Evolutionary conservation across 345 rosid genomes (phyloP).

Genomic region (Camelina sativa): DNA sequence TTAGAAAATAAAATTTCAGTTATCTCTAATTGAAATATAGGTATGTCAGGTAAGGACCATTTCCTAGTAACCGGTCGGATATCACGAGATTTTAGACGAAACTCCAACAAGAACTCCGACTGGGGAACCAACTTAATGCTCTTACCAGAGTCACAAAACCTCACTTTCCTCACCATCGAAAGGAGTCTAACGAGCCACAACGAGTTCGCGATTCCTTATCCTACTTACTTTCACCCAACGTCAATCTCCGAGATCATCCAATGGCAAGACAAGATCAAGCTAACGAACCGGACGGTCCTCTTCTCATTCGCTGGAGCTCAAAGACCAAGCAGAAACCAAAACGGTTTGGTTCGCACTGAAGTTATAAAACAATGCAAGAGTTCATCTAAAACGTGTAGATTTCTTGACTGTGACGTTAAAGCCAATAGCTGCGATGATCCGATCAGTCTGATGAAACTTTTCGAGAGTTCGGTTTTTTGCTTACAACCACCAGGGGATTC

Average conservation of each 20-base stretch:
- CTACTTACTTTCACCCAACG: constrained; percentile 64
- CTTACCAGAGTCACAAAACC: constrained; percentile 54
- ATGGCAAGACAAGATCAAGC: constrained; percentile 56
- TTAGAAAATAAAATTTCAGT: background rate
- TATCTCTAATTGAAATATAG: constrained; percentile 12
- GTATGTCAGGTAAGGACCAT: constrained; percentile 62
- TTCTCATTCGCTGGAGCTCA: constrained; percentile 55
- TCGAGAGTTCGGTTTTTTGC: constrained; percentile 54
- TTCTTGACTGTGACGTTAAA: constrained; percentile 48
- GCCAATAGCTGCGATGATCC: constrained; percentile 51
- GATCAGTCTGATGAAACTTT: constrained; percentile 48
- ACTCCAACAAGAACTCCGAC: constrained; percentile 8
- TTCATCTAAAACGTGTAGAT: constrained; percentile 43
- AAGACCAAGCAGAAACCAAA: constrained; percentile 41
- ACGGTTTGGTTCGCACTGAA: constrained; percentile 47
- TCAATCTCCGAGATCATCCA: constrained; percentile 35
- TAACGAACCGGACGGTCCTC: constrained; percentile 28
- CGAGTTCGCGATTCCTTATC: constrained; percentile 66
- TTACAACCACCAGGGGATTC: constrained; percentile 71
- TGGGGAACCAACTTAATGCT: constrained; percentile 64
- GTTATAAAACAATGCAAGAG: constrained; percentile 55
- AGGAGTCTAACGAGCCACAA: constrained; percentile 48
- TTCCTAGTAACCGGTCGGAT: constrained; percentile 64
- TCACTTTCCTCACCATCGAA: constrained; percentile 62
- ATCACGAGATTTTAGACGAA: constrained; percentile 58